Evolutionary conservation across 177 flowering plant species (phyloP), one percentile per base, ranked within the genome.

Genomic region (Tripterygium wilfordii): DNA sequence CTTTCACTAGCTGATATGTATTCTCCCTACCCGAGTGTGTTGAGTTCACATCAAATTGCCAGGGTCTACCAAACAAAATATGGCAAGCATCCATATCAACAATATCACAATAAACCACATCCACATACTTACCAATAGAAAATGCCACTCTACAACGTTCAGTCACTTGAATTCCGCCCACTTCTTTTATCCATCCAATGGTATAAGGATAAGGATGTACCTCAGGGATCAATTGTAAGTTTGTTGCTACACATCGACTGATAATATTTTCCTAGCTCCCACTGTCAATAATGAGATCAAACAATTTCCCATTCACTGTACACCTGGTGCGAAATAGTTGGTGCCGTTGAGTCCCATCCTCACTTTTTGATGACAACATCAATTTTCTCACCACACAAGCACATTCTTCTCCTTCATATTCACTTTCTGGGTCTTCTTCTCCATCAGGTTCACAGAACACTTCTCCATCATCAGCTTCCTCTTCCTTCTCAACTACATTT

Each of bases 211-310:
- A 18, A 9, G 38, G 51, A 36, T 46, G 45, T 1, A 18, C 28
- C 13, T 36, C 38, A 0, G 20, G 17, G 1, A 10, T 8, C 8
- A 55, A 19, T 4, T 21, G 1, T 13, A 55, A 20, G 8, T 25
- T 8, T 13, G 26, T 1, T 8, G 38, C 49, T 4, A 36, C 1
- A 1, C 10, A 5, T 4, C 22, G 27, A 0, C 21, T n/a, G 10
- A 57, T 35, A 3, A 49, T 22, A 10, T 48, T 48, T 15, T 49
- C 61, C 1, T 20, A 3, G n/a, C 54, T 57, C 5, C 55, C 49
- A 42, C 38, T 10, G 13, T 57, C 37, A 14, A 57, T 32, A 33
- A 42, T 49, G 0, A 57, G 8, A 3, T 28, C 27, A 46, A 21
- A 28, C 7, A 47, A 15, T n/a, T 23, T 29, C 2, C 13, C 7